Conservation (phyloP, 78 protist genomes). For the Polysphondylium violaceum region DNA sequence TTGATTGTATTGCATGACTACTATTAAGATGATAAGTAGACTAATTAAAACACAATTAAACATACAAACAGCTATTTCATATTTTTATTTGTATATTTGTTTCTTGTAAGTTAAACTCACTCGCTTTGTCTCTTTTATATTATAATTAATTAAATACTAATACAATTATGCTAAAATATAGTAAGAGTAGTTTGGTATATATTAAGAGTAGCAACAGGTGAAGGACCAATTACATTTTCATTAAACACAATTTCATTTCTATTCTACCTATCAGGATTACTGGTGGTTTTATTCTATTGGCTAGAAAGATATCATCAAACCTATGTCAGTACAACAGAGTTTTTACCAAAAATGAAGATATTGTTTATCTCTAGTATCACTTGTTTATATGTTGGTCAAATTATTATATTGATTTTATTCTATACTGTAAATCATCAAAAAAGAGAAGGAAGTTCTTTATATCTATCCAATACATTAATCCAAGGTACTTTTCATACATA, state of each 20-base stretch:
- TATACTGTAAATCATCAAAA: slow-evolving; percentile 15
- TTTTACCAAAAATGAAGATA: slow-evolving; percentile 22
- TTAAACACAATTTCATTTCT: slow-evolving; percentile 57
- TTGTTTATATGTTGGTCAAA: background rate
- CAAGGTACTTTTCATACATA: background rate
- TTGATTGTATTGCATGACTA: background rate
- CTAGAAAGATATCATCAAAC: slow-evolving; percentile 47
- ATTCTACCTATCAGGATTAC: slow-evolving; percentile 33
- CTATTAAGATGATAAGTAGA: background rate
- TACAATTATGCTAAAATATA: background rate
- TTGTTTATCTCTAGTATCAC: background rate
- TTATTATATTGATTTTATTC: slow-evolving; percentile 13
- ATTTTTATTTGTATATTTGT: slow-evolving; percentile 23
- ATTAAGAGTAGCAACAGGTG: slow-evolving; percentile 14
- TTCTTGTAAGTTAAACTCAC: background rate
- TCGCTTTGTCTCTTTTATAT: background rate
- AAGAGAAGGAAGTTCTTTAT: slow-evolving; percentile 21
- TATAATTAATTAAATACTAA: background rate
- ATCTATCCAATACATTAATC: slow-evolving; percentile 21
- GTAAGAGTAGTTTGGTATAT: slow-evolving; percentile 60
- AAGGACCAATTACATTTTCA: slow-evolving; percentile 42
- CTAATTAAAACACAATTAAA: background rate
- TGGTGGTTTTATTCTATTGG: slow-evolving; percentile 66
- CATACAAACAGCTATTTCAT: slow-evolving; percentile 12
- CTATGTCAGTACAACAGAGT: slow-evolving; percentile 32